Percentiles rank a stretch among this genome's conserved stretches.
These are phyloP conservation scores for Choiromyces venosus DNA, from an alignment of 495 filamentous ascomycete genomes.

Conservation along the genomic window DNA sequence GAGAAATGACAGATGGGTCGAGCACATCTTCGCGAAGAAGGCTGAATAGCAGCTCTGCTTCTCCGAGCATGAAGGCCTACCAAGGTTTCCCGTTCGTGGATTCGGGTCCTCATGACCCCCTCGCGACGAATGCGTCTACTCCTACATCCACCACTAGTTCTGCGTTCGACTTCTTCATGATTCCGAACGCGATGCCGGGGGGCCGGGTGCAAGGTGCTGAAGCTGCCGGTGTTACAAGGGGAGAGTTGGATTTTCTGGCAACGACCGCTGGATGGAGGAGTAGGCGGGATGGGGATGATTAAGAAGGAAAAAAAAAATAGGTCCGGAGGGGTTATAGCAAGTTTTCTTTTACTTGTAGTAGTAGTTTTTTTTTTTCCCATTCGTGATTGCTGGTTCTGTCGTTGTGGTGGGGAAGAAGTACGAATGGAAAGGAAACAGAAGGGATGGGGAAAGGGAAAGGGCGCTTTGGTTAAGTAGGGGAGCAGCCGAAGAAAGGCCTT, in stretches of 20 bases:
- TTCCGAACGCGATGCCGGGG: conserved; percentile 31
- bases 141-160: conserved; percentile 36
- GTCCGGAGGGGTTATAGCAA: not conserved
- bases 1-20: conserved; percentile 31
- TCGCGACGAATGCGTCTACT: conserved; percentile 35
- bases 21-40: conserved; percentile 30
- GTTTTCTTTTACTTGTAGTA: not conserved
- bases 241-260: conserved; percentile 31
- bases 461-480: not conserved
- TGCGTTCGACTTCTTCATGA: conserved; percentile 41
- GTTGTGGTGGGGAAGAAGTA: not conserved
- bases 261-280: conserved; percentile 32
- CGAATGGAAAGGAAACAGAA: not conserved
- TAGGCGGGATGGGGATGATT: conserved; percentile 31
- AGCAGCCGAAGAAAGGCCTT: not conserved
- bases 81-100: conserved; percentile 34
- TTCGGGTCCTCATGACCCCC: conserved; percentile 28
- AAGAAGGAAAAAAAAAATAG: not conserved
- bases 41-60: conserved; percentile 26
- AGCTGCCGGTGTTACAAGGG: conserved; percentile 28
- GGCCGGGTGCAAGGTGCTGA: conserved; percentile 23
- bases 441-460: not conserved
- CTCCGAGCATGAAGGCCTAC: conserved; percentile 36
- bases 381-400: not conserved
- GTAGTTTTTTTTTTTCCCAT: not conserved